A percentile compares a stretch with the other conserved stretches of the same genome.
phyloP scores from a whole-genome alignment of 2,329 filamentous ascomycete genomes.

The Scleromitrula shiraiana region DNA sequence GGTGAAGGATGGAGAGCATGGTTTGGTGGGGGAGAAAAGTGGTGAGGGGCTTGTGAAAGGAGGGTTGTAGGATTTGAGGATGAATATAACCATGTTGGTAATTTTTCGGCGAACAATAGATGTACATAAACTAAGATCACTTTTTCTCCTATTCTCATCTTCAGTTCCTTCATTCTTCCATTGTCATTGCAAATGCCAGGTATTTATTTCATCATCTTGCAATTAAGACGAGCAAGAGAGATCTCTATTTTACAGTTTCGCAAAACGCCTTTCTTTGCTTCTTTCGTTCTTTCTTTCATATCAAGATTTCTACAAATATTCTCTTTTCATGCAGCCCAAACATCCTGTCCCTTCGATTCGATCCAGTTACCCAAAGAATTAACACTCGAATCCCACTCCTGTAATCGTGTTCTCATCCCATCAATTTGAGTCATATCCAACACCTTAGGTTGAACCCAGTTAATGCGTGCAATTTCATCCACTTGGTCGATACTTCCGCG shows the following conservation, averaged over 20 bases:
- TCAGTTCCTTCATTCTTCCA: not conserved
- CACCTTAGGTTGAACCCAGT: slow-evolving; percentile 98
- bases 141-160: not conserved
- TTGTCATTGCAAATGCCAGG: not conserved
- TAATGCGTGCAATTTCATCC: slow-evolving; percentile 85
- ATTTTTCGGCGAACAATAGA: not conserved
- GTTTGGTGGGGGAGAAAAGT: too few relatives aligned
- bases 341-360: slow-evolving; percentile 84
- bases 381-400: slow-evolving; percentile 93
- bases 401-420: slow-evolving; percentile 77
- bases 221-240: not conserved
- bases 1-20: not conserved
- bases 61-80: not conserved
- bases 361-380: slow-evolving; percentile 97
- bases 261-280: slow-evolving; percentile 20
- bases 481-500: slow-evolving; percentile 95
- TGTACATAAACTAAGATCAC: not conserved
- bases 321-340: slow-evolving; percentile 88
- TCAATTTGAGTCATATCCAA: slow-evolving; percentile 92
- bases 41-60: not conserved
- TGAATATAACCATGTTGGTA: not conserved
- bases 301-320: too few relatives aligned
- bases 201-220: not conserved
- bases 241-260: slow-evolving; percentile 27
- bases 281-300: not conserved